phyloP scores from a whole-genome alignment of 2,329 filamentous ascomycete species.

The Paraphaeosphaeria minitans region DNA sequence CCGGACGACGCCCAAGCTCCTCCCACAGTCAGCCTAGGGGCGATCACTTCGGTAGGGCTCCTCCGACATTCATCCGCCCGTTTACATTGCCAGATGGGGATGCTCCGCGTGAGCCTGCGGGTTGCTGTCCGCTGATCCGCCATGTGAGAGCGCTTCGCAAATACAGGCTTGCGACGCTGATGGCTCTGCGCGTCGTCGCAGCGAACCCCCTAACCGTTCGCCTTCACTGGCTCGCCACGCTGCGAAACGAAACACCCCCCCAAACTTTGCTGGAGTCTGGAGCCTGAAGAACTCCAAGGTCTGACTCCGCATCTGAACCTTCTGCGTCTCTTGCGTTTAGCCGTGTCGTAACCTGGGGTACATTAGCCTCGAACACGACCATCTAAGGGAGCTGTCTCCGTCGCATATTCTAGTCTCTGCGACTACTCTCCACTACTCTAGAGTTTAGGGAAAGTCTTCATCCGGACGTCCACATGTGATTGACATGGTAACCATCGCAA shows the following conservation, averaged over 20 bases:
- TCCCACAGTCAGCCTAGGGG: conserved; percentile 12
- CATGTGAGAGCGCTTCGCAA: conserved; percentile 11
- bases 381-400: conserved; percentile 39
- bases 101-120: conserved; percentile 16
- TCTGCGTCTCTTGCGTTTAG: conserved; percentile 19
- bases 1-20: background rate
- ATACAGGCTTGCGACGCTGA: conserved; percentile 11
- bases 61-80: conserved; percentile 31
- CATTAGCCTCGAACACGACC: conserved; percentile 29
- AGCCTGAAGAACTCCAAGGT: conserved; percentile 17
- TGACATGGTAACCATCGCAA: background rate
- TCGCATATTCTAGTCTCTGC: conserved; percentile 33
- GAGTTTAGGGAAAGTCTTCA: conserved; percentile 8
- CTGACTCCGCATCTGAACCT: conserved; percentile 14
- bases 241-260: conserved; percentile 25
- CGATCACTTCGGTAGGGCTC: conserved; percentile 29
- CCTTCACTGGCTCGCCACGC: conserved; percentile 14
- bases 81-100: conserved; percentile 26
- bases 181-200: conserved; percentile 12
- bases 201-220: conserved; percentile 15
- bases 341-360: conserved; percentile 41
- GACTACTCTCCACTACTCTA: conserved; percentile 7
- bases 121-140: conserved; percentile 31
- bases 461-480: conserved; percentile 12
- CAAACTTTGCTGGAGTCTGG: conserved; percentile 25